Evolutionary conservation across 2,329 filamentous ascomycete genomes (phyloP), one percentile per base, ranked within the genome.

Genomic region (Teratosphaeria pseudoeucalypti): DNA sequence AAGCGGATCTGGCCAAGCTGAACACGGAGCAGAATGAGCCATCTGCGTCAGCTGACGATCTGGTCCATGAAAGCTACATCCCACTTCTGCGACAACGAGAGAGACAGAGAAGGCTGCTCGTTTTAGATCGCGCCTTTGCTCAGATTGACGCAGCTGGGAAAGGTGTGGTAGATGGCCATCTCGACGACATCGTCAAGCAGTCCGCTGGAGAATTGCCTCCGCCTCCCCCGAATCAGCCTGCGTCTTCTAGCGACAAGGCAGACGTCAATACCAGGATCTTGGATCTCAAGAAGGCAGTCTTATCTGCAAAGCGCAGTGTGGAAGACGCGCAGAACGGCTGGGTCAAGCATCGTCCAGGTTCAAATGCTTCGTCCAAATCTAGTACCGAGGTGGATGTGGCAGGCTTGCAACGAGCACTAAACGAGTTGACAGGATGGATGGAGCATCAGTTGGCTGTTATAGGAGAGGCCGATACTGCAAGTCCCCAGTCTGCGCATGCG

Each of bases 391-490:
- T 61, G 6, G 68, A 70, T 29, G 55, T 69, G 12, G 56, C 63
- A 29, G 69, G 66, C 1, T 57, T 72, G 14, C 68, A 72, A 59
- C 64, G 64, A 52, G 65, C 70, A 1, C 64, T 69, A 27, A 67
- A 67, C n/a, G 67, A 67, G 56, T 65, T 72, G 39, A 72, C 69
- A 2, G 58, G 58, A 14, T 72, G 70, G 70, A 72, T 72, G 65
- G 70, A 72, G 57, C 61, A 59, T 16, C 70, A 71, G 61, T 62
- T 72, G 7, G 65, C 64, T 1, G 54, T 68, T 9, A 71, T 72
- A 23, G 66, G 69, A 26, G 63, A 68, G 14, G 62, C 63, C 2
- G 68, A 70, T 34, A 53, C 58, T 7, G 32, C 12, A 23, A 16
- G 11, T 9, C 26, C 43, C 34, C 39, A 29, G 11, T 19, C 57